A percentile compares a stretch with the other conserved stretches of the same genome.
phyloP scores from a whole-genome alignment of 352 stramenopile genomes.

The Lagenidium giganteum region DNA sequence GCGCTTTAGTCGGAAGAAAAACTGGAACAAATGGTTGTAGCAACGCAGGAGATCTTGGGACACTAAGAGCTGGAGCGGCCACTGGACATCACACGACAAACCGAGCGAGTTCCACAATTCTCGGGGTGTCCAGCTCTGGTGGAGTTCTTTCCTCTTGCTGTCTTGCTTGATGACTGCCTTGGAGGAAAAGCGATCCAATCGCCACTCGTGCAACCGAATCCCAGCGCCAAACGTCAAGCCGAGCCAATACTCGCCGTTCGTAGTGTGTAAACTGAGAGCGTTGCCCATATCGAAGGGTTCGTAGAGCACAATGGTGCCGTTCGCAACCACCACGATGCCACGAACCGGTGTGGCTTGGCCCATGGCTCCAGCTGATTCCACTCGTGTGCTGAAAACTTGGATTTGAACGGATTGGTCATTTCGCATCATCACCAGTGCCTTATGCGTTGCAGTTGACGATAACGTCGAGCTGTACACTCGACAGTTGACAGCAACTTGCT shows the following conservation, averaged over 20 bases:
- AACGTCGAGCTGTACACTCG: too few relatives aligned
- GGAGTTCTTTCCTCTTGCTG: slow-evolving; percentile 22
- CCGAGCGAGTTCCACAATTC: slow-evolving; percentile 56
- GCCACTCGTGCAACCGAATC: slow-evolving; percentile 37
- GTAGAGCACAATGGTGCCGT: slow-evolving; percentile 7
- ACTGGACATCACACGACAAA: slow-evolving; percentile 44
- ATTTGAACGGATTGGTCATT: too few relatives aligned
- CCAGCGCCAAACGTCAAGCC: slow-evolving; percentile 36
- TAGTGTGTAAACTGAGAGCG: slow-evolving; percentile 13
- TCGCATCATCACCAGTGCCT: too few relatives aligned
- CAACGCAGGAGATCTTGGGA: slow-evolving; percentile 41
- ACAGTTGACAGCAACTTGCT: too few relatives aligned
- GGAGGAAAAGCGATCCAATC: slow-evolving; percentile 45
- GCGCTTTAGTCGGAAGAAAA: slow-evolving; percentile 76
- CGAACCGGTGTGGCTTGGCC: too few relatives aligned
- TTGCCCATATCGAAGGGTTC: slow-evolving; percentile 5
- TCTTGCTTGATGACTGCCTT: slow-evolving; percentile 25
- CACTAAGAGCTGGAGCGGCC: slow-evolving; percentile 68
- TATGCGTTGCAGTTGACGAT: too few relatives aligned
- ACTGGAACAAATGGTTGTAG: slow-evolving; percentile 74
- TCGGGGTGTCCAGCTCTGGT: slow-evolving; percentile 31
- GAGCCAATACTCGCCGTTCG: slow-evolving; percentile 43
- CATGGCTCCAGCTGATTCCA: too few relatives aligned
- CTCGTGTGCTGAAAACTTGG: too few relatives aligned
- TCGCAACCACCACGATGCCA: slow-evolving; percentile 4